These are phyloP conservation scores for Phytophthora sp. DNA, from an alignment of 352 stramenopile species.

Conservation along the genomic window DNA sequence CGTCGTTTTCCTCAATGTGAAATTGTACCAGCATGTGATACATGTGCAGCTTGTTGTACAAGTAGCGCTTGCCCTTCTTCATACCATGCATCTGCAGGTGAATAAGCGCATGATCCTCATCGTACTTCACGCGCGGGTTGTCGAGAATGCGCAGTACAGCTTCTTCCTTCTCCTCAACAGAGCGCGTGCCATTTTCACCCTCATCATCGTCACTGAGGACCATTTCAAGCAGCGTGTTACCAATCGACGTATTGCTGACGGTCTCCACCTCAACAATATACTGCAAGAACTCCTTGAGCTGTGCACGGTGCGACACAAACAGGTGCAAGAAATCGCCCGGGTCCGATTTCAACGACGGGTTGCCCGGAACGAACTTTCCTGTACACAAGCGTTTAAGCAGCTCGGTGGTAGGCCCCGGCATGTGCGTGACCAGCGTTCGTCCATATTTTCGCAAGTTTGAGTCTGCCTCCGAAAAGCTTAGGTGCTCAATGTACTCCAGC, in stretches of 20 bases:
- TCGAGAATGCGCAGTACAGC: slow-evolving; percentile 89
- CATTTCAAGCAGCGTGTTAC: slow-evolving; percentile 91
- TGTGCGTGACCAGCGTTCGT: slow-evolving; percentile 86
- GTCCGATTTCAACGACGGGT: slow-evolving; percentile 74
- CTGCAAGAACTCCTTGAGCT: slow-evolving; percentile 90
- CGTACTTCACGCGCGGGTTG: slow-evolving; percentile 90
- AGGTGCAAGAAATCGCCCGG: slow-evolving; percentile 91
- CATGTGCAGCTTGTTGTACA: slow-evolving; percentile 95
- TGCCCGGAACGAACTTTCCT: slow-evolving; percentile 70
- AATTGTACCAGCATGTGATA: slow-evolving; percentile 95
- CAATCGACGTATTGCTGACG: slow-evolving; percentile 88
- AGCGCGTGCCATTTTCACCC: slow-evolving; percentile 25
- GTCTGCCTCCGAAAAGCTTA: slow-evolving; percentile 87
- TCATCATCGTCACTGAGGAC: slow-evolving; percentile 78
- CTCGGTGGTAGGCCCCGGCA: slow-evolving; percentile 89
- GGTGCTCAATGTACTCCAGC: slow-evolving; percentile 90
- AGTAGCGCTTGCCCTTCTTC: slow-evolving; percentile 92
- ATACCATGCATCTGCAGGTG: slow-evolving; percentile 93
- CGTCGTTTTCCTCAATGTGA: slow-evolving; percentile 93
- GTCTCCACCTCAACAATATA: slow-evolving; percentile 91
- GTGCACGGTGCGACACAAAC: slow-evolving; percentile 91
- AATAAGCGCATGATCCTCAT: slow-evolving; percentile 94
- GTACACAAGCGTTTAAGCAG: slow-evolving; percentile 92
- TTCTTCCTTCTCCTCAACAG: slow-evolving; percentile 76
- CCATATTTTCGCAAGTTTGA: slow-evolving; percentile 90